Evolutionary conservation across 2,329 filamentous ascomycete genomes (phyloP).

Genomic region (Fusarium sp.): DNA sequence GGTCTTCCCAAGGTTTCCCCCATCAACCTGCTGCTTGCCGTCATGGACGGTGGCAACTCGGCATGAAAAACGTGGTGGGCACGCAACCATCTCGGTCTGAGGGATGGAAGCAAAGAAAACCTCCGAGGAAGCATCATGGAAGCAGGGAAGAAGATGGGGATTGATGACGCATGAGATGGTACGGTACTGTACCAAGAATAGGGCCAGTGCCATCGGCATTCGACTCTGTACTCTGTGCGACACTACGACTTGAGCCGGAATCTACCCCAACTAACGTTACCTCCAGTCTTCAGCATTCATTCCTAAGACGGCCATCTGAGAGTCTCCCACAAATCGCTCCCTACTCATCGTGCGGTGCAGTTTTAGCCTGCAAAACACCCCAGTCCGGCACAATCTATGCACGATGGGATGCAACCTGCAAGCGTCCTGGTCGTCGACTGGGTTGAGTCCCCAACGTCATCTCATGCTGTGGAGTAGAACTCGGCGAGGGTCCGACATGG

Average conservation of each 20-base stretch:
- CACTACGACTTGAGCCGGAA: background rate
- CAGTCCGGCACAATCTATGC: conserved; percentile 14
- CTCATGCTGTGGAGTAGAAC: conserved; percentile 20
- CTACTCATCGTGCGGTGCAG: conserved; percentile 12
- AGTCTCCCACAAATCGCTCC: background rate
- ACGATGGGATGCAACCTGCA: conserved; percentile 25
- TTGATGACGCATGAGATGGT: conserved; percentile 32
- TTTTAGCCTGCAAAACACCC: conserved; percentile 2
- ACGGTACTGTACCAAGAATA: conserved; percentile 25
- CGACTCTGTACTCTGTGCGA: background rate
- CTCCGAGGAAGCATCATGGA: conserved; percentile 23
- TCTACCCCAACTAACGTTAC: background rate
- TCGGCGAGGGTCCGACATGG: conserved; percentile 24
- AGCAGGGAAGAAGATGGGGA: conserved; percentile 11
- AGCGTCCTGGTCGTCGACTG: conserved; percentile 14
- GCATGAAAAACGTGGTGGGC: conserved; percentile 17
- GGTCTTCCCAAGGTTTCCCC: background rate
- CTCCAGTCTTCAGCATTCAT: background rate
- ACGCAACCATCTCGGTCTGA: conserved; percentile 19
- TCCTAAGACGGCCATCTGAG: background rate
- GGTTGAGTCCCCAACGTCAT: conserved; percentile 25
- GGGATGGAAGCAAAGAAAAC: conserved; percentile 22
- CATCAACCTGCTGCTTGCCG: conserved; percentile 9
- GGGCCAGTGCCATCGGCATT: conserved; percentile 14
- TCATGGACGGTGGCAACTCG: conserved; percentile 29